These are phyloP conservation scores for Aegilops bicornis DNA, from an alignment of 176 grass and related monocot genomes.

Conservation along the genomic window DNA sequence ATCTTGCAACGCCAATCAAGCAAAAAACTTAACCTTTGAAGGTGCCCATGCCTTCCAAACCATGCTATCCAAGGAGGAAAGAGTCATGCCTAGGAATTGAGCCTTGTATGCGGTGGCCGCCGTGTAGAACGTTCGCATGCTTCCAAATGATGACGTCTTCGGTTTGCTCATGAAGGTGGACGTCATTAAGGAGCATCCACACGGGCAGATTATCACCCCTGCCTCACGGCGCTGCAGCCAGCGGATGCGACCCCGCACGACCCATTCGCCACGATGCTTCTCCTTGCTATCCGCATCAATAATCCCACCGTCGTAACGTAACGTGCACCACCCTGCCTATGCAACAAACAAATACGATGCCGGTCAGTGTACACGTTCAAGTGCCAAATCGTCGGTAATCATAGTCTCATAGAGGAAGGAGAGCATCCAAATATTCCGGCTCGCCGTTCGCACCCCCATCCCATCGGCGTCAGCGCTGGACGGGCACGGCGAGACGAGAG, in stretches of 20 bases:
- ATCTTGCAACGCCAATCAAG: no score
- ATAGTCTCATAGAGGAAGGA: neutral
- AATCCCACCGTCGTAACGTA: neutral
- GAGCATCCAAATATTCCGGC: conserved; percentile 15
- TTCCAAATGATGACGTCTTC: no score
- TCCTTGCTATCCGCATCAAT: neutral
- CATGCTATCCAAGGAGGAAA: no score
- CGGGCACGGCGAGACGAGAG: neutral
- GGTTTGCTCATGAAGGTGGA: no score
- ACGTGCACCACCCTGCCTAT: neutral
- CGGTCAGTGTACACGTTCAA: neutral
- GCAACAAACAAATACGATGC: neutral
- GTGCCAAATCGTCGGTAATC: neutral
- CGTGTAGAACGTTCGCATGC: no score
- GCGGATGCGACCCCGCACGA: neutral
- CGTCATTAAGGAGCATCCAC: no score
- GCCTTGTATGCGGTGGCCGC: no score
- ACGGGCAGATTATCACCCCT: no score
- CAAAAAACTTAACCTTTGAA: no score
- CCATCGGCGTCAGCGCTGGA: neutral
- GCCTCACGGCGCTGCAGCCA: neutral
- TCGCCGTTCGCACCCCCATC: neutral
- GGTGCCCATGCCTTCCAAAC: no score
- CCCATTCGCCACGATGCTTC: neutral
- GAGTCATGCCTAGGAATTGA: no score